These are phyloP conservation scores for Dothistroma septosporum DNA, from an alignment of 2,329 filamentous ascomycete genomes.

Conservation along the genomic window DNA sequence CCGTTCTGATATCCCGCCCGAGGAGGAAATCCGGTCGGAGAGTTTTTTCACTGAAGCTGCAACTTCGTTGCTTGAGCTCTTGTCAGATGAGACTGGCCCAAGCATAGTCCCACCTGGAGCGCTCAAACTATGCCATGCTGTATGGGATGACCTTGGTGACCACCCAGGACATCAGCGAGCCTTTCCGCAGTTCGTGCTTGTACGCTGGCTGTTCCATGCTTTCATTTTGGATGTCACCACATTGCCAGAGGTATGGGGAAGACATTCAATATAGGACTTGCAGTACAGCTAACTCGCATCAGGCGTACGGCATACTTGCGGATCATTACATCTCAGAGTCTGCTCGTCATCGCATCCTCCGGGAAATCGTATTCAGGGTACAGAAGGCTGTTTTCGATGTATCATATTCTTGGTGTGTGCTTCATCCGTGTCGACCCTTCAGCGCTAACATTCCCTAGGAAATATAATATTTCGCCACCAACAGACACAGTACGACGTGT, in stretches of 20 bases:
- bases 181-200: slow-evolving; percentile 78
- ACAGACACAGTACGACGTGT: slow-evolving; percentile 63
- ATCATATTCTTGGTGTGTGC: slow-evolving; percentile 61
- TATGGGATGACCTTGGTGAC: slow-evolving; percentile 64
- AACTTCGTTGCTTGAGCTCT: slow-evolving; percentile 73
- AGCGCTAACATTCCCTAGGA: slow-evolving; percentile 38
- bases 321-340: slow-evolving; percentile 92
- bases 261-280: neutral
- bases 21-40: slow-evolving; percentile 77
- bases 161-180: slow-evolving; percentile 63
- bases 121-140: slow-evolving; percentile 77
- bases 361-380: slow-evolving; percentile 73
- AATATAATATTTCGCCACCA: slow-evolving; percentile 60
- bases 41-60: slow-evolving; percentile 85
- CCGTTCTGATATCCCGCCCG: slow-evolving; percentile 63
- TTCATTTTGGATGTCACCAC: slow-evolving; percentile 81
- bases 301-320: slow-evolving; percentile 64
- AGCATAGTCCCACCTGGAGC: slow-evolving; percentile 84
- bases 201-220: slow-evolving; percentile 86
- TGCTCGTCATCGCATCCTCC: slow-evolving; percentile 69
- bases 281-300: slow-evolving; percentile 31
- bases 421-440: neutral
- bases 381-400: slow-evolving; percentile 77
- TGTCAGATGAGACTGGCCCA: slow-evolving; percentile 72
- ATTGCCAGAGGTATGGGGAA: slow-evolving; percentile 69